Evolutionary conservation across 2,329 filamentous ascomycete species (phyloP).

Genomic region (Neofusicoccum laricinum): DNA sequence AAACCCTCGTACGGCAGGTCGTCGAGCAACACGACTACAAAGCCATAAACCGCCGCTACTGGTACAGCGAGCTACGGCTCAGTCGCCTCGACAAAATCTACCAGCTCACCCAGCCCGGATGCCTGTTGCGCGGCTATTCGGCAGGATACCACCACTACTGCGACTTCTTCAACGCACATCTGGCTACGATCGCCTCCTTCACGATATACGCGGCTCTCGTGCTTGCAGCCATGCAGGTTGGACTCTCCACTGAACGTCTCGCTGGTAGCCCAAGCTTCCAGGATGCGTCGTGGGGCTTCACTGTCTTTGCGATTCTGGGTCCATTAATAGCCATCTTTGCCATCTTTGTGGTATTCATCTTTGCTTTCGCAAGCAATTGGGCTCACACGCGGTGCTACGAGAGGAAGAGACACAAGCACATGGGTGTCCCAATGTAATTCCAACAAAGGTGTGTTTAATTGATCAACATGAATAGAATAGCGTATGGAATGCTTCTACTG

Average conservation of each 20-base stretch:
- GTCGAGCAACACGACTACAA: neutral
- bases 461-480: no score
- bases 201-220: slow-evolving; percentile 24
- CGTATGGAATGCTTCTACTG: no score
- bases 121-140: neutral
- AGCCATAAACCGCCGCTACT: slow-evolving; percentile 24
- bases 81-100: neutral
- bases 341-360: no score
- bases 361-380: no score
- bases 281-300: slow-evolving; percentile 25
- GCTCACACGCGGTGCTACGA: no score
- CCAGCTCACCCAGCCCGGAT: neutral
- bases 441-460: no score
- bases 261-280: slow-evolving; percentile 21
- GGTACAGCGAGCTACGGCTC: slow-evolving; percentile 33
- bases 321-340: no score
- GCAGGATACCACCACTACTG: neutral
- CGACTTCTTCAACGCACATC: neutral
- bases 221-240: slow-evolving; percentile 28
- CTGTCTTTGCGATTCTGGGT: slow-evolving; percentile 19
- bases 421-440: no score
- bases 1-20: neutral
- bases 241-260: slow-evolving; percentile 22
- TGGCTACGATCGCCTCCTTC: neutral
- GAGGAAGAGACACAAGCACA: no score